Evolutionary conservation across 73 alveolate genomes (phyloP).

Genomic region (Blepharisma japonicum): DNA sequence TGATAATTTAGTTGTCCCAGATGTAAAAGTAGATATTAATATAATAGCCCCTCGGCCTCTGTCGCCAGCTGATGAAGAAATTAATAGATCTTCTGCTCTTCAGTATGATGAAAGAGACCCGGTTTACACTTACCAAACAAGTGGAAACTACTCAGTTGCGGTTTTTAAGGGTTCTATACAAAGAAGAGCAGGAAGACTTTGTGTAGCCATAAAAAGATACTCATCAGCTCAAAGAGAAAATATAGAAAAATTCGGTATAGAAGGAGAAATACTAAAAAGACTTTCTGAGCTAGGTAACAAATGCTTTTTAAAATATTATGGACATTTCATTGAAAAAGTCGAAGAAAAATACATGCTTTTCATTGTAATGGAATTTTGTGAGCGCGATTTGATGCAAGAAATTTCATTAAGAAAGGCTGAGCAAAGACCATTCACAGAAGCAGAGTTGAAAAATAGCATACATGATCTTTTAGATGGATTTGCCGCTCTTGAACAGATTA

Average conservation of each 20-base stretch:
- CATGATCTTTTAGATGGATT: not conserved
- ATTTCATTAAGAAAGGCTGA: not conserved
- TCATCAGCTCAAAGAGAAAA: not conserved
- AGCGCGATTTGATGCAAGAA: not conserved
- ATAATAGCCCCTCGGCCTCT: too few relatives aligned
- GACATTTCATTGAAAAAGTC: not conserved
- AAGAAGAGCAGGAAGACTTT: too few relatives aligned
- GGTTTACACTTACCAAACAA: too few relatives aligned
- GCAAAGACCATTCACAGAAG: not conserved
- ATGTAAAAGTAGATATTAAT: too few relatives aligned
- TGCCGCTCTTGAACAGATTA: not conserved
- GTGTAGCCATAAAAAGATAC: too few relatives aligned
- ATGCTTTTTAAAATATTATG: constrained; percentile 8
- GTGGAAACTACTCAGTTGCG: too few relatives aligned
- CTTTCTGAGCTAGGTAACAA: not conserved
- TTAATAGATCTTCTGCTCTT: too few relatives aligned
- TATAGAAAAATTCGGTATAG: not conserved
- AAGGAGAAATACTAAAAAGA: not conserved
- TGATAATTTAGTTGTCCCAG: too few relatives aligned
- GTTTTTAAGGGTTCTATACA: too few relatives aligned
- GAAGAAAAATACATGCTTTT: not conserved
- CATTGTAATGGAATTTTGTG: constrained; percentile 6
- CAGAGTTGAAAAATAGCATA: too few relatives aligned
- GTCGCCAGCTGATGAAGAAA: too few relatives aligned
- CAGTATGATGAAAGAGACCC: too few relatives aligned